Percentiles rank a stretch among this genome's conserved stretches.
These are phyloP conservation scores for Sphagnum magellanicum DNA, from an alignment of 228 moss, liverwort and hornwort species.

Conservation along the genomic window DNA sequence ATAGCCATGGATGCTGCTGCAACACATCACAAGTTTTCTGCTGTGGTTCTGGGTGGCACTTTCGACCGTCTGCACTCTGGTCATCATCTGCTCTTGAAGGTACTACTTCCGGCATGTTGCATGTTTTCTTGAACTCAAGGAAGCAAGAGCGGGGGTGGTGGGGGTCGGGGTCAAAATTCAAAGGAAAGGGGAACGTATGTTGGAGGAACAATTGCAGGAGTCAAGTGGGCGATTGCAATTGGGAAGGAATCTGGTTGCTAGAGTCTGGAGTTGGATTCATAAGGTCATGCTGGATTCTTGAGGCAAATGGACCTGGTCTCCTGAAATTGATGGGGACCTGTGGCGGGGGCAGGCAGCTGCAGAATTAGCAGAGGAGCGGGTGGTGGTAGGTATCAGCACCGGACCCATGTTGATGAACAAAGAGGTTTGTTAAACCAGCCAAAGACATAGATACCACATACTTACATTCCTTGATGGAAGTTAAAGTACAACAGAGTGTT, in stretches of 20 bases:
- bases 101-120: constrained; percentile 3
- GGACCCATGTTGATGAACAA: constrained; percentile 68
- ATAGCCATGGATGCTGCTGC: constrained; percentile 11
- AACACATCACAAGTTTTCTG: constrained; percentile 26
- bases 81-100: constrained; percentile 71
- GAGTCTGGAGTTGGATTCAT: too few species aligned
- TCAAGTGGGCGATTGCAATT: too few species aligned
- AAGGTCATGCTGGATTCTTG: too few species aligned
- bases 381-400: constrained; percentile 67
- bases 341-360: constrained; percentile 46
- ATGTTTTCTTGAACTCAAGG: neutral
- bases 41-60: constrained; percentile 75
- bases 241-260: too few species aligned
- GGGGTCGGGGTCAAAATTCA: too few species aligned
- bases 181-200: too few species aligned
- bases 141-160: too few species aligned
- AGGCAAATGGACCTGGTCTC: too few species aligned
- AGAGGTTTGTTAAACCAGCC: constrained; percentile 28
- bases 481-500: neutral
- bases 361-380: constrained; percentile 60
- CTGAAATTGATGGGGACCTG: too few species aligned
- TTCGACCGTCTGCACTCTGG: constrained; percentile 80
- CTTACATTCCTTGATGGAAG: neutral
- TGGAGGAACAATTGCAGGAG: too few species aligned
- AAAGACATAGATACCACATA: too few species aligned